Evolutionary conservation across 2,329 filamentous ascomycete species (phyloP).

Genomic region (Mycosphaerella sp.): DNA sequence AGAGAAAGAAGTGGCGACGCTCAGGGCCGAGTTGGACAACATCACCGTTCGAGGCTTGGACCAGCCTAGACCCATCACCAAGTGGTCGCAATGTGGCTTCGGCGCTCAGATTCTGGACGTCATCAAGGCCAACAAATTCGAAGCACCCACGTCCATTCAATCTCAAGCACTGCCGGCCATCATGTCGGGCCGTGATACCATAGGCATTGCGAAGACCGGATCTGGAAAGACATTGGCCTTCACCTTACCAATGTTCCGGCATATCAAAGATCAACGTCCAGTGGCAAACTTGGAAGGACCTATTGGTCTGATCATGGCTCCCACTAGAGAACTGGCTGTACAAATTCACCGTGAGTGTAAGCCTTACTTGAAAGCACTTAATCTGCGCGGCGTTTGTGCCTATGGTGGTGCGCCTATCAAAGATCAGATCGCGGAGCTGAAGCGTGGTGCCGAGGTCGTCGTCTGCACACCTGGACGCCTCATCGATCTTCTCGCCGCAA

Average conservation of each 20-base stretch:
- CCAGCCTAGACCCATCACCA: constrained; percentile 86
- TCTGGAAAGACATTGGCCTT: constrained; percentile 98
- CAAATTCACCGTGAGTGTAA: constrained; percentile 95
- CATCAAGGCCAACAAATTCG: constrained; percentile 72
- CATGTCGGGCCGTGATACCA: constrained; percentile 92
- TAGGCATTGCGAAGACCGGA: constrained; percentile 94
- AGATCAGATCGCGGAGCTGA: constrained; percentile 93
- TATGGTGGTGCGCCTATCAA: constrained; percentile 95
- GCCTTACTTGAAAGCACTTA: constrained; percentile 82
- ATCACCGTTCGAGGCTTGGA: constrained; percentile 89
- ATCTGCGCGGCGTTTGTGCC: constrained; percentile 79
- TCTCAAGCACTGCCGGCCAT: constrained; percentile 90
- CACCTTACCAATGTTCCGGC: constrained; percentile 91
- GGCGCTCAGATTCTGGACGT: constrained; percentile 82
- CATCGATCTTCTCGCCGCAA: constrained; percentile 90
- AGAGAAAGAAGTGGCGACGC: constrained; percentile 71
- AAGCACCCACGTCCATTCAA: constrained; percentile 88
- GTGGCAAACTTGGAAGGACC: constrained; percentile 81
- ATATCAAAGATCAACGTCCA: constrained; percentile 87
- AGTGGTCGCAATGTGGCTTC: constrained; percentile 93
- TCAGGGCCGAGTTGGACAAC: constrained; percentile 83
- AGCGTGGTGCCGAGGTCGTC: constrained; percentile 89
- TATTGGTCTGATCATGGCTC: constrained; percentile 82
- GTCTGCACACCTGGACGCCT: constrained; percentile 92
- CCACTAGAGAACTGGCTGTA: constrained; percentile 84